Evolutionary conservation across 2,329 filamentous ascomycete species (phyloP).

Genomic region (Alternaria rosae): DNA sequence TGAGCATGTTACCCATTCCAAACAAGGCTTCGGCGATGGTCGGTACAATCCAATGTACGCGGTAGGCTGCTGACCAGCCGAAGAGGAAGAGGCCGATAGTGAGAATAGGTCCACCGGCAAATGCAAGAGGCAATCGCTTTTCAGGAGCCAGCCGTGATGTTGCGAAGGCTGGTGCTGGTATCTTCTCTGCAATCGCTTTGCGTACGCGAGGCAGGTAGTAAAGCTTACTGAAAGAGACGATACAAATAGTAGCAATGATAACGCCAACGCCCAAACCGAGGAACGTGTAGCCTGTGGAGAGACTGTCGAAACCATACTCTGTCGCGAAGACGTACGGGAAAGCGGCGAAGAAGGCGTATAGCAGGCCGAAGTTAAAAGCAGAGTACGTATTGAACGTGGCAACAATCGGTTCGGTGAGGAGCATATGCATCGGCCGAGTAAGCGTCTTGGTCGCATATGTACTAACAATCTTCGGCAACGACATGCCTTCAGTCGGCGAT

Average conservation of each 20-base stretch:
- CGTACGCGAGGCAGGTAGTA: conserved; percentile 8
- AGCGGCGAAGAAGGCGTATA: conserved; percentile 36
- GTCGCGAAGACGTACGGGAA: conserved; percentile 31
- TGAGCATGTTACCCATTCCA: conserved; percentile 8
- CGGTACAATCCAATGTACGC: conserved; percentile 51
- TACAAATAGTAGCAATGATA: conserved; percentile 3
- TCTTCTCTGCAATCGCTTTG: conserved; percentile 1
- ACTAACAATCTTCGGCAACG: not conserved
- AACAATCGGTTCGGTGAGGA: conserved; percentile 38
- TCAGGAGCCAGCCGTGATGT: conserved; percentile 32
- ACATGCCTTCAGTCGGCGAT: conserved; percentile 13
- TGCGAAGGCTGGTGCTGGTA: conserved; percentile 11
- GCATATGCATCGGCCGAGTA: conserved; percentile 56
- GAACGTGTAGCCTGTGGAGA: conserved; percentile 14
- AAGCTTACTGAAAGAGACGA: conserved; percentile 6
- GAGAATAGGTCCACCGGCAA: conserved; percentile 45
- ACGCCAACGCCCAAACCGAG: conserved; percentile 9
- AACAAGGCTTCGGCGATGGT: conserved; percentile 37
- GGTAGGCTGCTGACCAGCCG: conserved; percentile 46
- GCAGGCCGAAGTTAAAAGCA: conserved; percentile 33
- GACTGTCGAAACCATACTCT: conserved; percentile 19
- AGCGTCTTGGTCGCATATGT: conserved; percentile 43
- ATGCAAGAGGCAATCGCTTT: conserved; percentile 44
- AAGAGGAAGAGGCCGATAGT: conserved; percentile 50
- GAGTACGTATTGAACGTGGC: conserved; percentile 23